Conservation (phyloP, 73 alveolate genomes). For the Tetrahymena malaccensis region DNA sequence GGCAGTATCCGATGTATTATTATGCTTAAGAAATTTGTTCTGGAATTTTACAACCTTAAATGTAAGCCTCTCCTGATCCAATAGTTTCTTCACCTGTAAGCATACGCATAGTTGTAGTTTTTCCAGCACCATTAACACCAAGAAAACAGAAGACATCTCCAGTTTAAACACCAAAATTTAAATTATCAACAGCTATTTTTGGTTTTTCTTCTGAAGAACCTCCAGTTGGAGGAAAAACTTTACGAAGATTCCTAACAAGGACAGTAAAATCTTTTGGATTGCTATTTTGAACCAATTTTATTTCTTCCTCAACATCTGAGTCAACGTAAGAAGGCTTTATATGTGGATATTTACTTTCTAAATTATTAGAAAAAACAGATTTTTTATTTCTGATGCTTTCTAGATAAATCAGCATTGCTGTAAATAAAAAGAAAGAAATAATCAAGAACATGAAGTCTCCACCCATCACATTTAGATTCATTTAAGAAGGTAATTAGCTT, state of each 20-base stretch:
- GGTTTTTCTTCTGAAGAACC: not conserved
- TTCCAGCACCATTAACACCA: conserved; percentile 62
- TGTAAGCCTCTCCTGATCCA: conserved; percentile 36
- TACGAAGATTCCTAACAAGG: conserved; percentile 48
- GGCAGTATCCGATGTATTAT: conserved; percentile 34
- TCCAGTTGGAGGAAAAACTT: conserved; percentile 39
- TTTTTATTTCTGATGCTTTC: conserved; percentile 33
- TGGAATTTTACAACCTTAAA: conserved; percentile 9
- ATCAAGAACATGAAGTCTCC: conserved; percentile 24
- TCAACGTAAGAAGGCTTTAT: conserved; percentile 1
- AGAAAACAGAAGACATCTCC: conserved; percentile 54
- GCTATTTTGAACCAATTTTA: not conserved
- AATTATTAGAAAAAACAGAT: not conserved
- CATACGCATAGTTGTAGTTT: conserved; percentile 34
- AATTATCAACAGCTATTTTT: not conserved
- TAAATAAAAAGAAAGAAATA: conserved; percentile 4
- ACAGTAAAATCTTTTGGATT: conserved; percentile 51
- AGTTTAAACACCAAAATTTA: conserved; percentile 45
- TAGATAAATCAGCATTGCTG: not conserved
- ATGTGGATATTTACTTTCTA: conserved; percentile 11
- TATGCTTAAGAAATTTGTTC: not conserved
- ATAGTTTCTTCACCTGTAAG: conserved; percentile 24
- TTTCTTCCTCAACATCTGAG: conserved; percentile 52
- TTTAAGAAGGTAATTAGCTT: not conserved
- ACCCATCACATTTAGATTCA: conserved; percentile 31